Conservation (phyloP, 2,329 filamentous ascomycete genomes). For the Plenodomus lindquistii region DNA sequence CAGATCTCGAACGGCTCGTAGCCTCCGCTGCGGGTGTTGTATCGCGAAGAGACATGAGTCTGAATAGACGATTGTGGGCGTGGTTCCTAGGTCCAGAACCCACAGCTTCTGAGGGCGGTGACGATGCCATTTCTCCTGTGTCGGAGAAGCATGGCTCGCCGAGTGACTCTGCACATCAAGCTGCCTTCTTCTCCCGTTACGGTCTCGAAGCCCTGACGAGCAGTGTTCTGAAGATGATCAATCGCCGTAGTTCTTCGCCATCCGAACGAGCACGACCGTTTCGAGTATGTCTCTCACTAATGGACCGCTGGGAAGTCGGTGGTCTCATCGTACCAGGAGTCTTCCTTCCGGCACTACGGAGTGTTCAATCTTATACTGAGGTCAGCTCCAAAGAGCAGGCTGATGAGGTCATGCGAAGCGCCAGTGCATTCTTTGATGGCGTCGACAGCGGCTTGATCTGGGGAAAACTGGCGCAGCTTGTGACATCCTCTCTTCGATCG, state of each 20-base stretch:
- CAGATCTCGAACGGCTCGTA: constrained; percentile 80
- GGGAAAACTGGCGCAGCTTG: constrained; percentile 73
- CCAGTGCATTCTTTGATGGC: constrained; percentile 94
- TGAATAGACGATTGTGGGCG: constrained; percentile 92
- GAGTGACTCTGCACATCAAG: constrained; percentile 53
- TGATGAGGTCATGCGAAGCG: constrained; percentile 85
- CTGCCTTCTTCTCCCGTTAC: constrained; percentile 76
- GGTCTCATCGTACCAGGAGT: constrained; percentile 85
- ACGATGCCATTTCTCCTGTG: constrained; percentile 41
- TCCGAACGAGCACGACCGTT: constrained; percentile 81
- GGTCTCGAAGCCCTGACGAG: constrained; percentile 74
- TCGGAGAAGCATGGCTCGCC: constrained; percentile 55
- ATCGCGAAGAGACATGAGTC: constrained; percentile 88
- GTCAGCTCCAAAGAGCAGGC: constrained; percentile 71
- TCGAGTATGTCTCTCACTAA: constrained; percentile 88
- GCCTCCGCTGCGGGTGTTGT: constrained; percentile 86
- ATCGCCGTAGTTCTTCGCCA: constrained; percentile 57
- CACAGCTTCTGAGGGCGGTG: constrained; percentile 43
- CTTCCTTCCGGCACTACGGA: constrained; percentile 83
- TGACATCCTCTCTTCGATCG: constrained; percentile 55
- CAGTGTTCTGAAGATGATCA: constrained; percentile 78
- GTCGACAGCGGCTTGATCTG: constrained; percentile 95
- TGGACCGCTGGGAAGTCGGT: constrained; percentile 98
- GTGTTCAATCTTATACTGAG: constrained; percentile 73
- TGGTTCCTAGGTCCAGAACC: constrained; percentile 87